Evolutionary conservation across 805 yeast species (phyloP), one percentile per base, ranked within the genome.

Genomic region (Hanseniaspora occidentalis): DNA sequence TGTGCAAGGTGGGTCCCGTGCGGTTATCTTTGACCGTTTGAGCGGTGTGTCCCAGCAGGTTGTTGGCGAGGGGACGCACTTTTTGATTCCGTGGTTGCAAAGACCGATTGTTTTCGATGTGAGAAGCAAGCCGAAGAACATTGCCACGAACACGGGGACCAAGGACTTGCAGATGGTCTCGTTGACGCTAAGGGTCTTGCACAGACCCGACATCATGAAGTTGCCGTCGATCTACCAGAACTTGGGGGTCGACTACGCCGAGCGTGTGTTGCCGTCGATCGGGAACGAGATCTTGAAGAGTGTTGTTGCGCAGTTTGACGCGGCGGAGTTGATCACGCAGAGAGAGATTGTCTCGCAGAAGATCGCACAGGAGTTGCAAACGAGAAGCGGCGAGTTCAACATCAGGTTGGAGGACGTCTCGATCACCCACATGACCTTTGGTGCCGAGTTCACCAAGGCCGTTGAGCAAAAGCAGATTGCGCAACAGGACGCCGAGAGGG

Each of bases 391-490:
- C 44, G 96, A 92, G 63, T 92, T 92, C 67, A 75, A 82, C 63
- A 88, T 92, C 57, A 81, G 73, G 57, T 73, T 92, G 50, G 98
- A 92, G 63, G 98, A 92, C 64, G 98, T 92, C 40, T 84, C 96
- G 20, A 92, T 92, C 50, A 92, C 98, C 13, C 98, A 92, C 64
- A 79, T 92, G 84, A 84, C 96, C 1, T 92, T 92, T 61, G 97
- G 98, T 40, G 74, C 72, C 48, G 98, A 92, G 58, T 92, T 92
- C 69, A 92, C 98, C 41, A 88, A 84, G 63, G 97, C 98, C 25
- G 98, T 92, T 45, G 98, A 92, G 66, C 95, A 84, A 66, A 92
- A 92, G 61, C 97, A 92, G 65, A 94, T 92, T 64, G 98, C 98
- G 24, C 98, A 92, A 67, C 98, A 92, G 65, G 98, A 92, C 58